phyloP scores from a whole-genome alignment of 73 alveolate species.

The Paramecium pentaurelia region DNA sequence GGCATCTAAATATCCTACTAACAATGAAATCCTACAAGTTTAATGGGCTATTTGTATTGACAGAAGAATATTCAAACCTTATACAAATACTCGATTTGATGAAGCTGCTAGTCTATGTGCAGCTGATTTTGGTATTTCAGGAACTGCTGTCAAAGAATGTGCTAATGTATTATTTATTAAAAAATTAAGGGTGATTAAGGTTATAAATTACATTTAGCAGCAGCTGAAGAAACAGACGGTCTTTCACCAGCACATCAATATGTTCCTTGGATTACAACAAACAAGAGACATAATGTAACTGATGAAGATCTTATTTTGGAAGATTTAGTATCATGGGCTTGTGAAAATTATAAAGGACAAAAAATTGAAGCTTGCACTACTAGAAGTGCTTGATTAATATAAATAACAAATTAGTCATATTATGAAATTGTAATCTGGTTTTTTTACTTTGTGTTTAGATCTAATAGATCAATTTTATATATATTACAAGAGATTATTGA shows the following conservation, averaged over 20 bases:
- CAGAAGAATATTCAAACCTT: neutral
- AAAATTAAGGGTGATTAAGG: constrained; percentile 44
- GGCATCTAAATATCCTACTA: neutral
- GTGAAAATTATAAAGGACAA: neutral
- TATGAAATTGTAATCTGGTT: neutral
- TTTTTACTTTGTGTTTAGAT: neutral
- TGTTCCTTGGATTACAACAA: constrained; percentile 59
- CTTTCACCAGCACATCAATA: constrained; percentile 55
- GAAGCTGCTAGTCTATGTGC: constrained; percentile 2
- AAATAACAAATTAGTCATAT: neutral
- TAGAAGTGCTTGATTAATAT: neutral
- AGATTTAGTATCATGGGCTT: constrained; percentile 27
- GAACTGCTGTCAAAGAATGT: neutral
- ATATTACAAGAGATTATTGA: neutral
- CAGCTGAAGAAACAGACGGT: constrained; percentile 58
- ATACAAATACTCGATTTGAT: neutral
- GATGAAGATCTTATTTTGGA: constrained; percentile 19
- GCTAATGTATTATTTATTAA: neutral
- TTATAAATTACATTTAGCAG: constrained; percentile 30
- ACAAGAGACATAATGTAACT: constrained; percentile 5
- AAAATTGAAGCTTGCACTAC: constrained; percentile 21
- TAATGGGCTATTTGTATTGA: neutral
- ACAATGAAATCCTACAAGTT: neutral
- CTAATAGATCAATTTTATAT: neutral
- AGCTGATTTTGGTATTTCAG: neutral